phyloP scores from a whole-genome alignment of 1,139 yeast genomes.

The Yamadazyma atmosphaerica region DNA sequence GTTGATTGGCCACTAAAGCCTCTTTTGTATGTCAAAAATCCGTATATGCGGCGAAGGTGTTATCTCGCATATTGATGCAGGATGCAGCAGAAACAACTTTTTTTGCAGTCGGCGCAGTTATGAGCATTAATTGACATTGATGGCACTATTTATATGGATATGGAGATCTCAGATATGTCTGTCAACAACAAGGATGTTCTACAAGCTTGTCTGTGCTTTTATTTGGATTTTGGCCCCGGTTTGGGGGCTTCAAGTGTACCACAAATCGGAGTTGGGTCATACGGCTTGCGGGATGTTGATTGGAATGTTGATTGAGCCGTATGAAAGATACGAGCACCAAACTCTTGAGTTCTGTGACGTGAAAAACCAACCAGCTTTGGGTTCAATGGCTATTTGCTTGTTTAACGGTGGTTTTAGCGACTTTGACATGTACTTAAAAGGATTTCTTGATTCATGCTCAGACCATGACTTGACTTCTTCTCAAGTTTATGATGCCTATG shows the following conservation, averaged over 20 bases:
- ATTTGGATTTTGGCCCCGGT: background rate
- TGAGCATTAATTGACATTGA: background rate
- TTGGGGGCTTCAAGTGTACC: constrained; percentile 4
- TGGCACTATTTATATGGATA: background rate
- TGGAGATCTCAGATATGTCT: background rate
- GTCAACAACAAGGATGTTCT: background rate
- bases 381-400: constrained; percentile 35
- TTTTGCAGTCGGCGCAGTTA: background rate
- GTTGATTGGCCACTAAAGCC: too few relatives aligned
- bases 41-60: background rate
- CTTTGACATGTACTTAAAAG: constrained; percentile 16
- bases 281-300: constrained; percentile 8
- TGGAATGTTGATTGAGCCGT: constrained; percentile 6
- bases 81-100: background rate
- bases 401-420: constrained; percentile 12
- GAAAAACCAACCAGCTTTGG: constrained; percentile 34
- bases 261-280: constrained; percentile 6
- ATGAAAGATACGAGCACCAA: constrained; percentile 7
- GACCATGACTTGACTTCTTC: constrained; percentile 20
- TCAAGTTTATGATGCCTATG: constrained; percentile 22
- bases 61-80: background rate
- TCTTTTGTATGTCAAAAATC: too few relatives aligned
- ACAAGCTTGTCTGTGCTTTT: background rate
- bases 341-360: constrained; percentile 20
- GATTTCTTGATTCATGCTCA: constrained; percentile 23